A percentile compares a stretch with the other conserved stretches of the same genome.
These are phyloP conservation scores for Takashimella tepidaria DNA, from an alignment of 1,284 basidiomycete species.

Conservation along the genomic window DNA sequence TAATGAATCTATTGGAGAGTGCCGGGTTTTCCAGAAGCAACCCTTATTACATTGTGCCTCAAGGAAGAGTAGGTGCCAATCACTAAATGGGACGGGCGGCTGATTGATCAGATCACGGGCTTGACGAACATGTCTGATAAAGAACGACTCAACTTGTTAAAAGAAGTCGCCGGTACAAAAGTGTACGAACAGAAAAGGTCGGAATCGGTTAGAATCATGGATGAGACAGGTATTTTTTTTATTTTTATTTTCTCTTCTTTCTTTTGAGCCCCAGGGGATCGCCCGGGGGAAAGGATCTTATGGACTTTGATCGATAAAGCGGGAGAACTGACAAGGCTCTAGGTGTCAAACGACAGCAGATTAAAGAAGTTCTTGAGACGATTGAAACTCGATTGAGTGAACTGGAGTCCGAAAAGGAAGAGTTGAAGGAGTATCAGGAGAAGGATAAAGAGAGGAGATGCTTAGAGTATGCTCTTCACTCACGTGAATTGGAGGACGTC, in stretches of 20 bases:
- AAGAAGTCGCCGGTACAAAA: slow-evolving; percentile 97
- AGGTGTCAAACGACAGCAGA: slow-evolving; percentile 84
- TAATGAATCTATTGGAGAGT: slow-evolving; percentile 90
- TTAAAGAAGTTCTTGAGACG: slow-evolving; percentile 80
- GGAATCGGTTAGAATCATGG: slow-evolving; percentile 92
- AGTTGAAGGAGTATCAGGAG: slow-evolving; percentile 91
- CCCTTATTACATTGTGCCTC: slow-evolving; percentile 98
- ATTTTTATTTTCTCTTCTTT: no score
- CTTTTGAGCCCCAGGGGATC: no score
- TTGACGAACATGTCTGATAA: slow-evolving; percentile 96
- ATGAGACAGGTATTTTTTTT: slow-evolving; percentile 88
- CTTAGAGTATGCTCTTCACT: slow-evolving; percentile 91
- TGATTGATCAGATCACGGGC: slow-evolving; percentile 72
- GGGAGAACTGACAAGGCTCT: slow-evolving; percentile 3
- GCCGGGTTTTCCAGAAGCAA: slow-evolving; percentile 97
- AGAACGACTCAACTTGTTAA: slow-evolving; percentile 85
- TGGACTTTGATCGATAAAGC: not conserved
- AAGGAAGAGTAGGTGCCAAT: slow-evolving; percentile 71
- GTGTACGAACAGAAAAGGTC: slow-evolving; percentile 93
- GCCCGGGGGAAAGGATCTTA: no score
- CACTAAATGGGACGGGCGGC: not conserved
- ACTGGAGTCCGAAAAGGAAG: slow-evolving; percentile 95
- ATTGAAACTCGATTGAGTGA: slow-evolving; percentile 86
- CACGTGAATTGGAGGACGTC: slow-evolving; percentile 84
- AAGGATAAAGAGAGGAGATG: slow-evolving; percentile 93